phyloP scores from a whole-genome alignment of 129 eudicot species.

The Erigeron canadensis region DNA sequence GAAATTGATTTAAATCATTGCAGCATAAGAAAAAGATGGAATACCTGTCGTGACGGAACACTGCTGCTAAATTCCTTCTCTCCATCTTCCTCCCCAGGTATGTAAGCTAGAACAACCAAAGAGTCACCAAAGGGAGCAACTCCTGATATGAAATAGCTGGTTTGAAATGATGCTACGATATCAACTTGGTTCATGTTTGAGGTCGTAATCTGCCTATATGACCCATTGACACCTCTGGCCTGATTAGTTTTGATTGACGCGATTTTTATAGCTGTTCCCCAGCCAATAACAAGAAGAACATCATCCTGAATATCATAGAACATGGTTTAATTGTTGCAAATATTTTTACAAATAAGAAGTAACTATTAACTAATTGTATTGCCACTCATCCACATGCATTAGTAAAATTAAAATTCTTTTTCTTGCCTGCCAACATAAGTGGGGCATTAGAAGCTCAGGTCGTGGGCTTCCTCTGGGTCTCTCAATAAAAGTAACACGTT shows the following conservation, averaged over 20 bases:
- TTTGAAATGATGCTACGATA: slow-evolving; percentile 93
- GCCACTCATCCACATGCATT: neutral
- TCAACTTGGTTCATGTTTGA: slow-evolving; percentile 86
- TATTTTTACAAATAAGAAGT: slow-evolving; percentile 3
- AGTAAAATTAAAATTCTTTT: neutral
- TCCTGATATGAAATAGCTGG: slow-evolving; percentile 93
- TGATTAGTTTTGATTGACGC: slow-evolving; percentile 70
- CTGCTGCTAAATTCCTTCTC: slow-evolving; percentile 82
- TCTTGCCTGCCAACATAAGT: slow-evolving; percentile 96
- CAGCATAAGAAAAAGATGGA: slow-evolving; percentile 13
- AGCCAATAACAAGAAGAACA: slow-evolving; percentile 86
- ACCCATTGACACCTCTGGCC: slow-evolving; percentile 62
- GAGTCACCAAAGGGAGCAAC: slow-evolving; percentile 97
- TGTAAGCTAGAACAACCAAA: slow-evolving; percentile 91
- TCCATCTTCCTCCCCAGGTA: slow-evolving; percentile 88
- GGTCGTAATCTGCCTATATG: slow-evolving; percentile 58
- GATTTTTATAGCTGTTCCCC: slow-evolving; percentile 93
- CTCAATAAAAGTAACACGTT: slow-evolving; percentile 87
- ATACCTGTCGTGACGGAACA: slow-evolving; percentile 85
- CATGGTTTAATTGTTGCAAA: slow-evolving; percentile 23
- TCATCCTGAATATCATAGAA: slow-evolving; percentile 66
- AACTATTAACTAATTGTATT: slow-evolving; percentile 12
- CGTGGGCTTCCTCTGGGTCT: slow-evolving; percentile 97
- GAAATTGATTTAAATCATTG: slow-evolving; percentile 10
- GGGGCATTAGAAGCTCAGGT: slow-evolving; percentile 92